phyloP scores from a whole-genome alignment of 1,284 basidiomycete genomes.

The Ganoderma lucidum region DNA sequence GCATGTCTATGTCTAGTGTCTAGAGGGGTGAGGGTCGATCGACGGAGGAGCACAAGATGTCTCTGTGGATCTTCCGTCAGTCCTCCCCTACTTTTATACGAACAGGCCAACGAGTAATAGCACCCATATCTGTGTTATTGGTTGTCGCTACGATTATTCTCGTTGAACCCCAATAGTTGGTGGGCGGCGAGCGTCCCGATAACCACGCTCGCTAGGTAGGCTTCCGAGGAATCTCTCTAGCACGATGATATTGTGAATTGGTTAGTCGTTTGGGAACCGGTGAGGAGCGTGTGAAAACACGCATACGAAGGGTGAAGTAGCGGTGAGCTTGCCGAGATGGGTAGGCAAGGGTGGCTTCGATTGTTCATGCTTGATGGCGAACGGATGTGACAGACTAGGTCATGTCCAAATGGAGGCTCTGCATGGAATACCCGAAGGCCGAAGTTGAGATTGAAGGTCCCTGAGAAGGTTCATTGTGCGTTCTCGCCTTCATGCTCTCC shows the following conservation, averaged over 20 bases:
- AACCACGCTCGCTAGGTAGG: background rate
- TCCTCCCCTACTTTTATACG: background rate
- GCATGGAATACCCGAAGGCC: background rate
- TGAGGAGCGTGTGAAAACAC: background rate
- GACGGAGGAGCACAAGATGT: background rate
- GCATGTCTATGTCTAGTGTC: background rate
- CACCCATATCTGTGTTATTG: background rate
- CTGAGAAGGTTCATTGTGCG: background rate
- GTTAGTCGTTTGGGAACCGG: background rate
- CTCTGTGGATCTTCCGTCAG: background rate
- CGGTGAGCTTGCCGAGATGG: background rate
- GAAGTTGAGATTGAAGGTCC: no score
- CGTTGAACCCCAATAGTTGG: background rate
- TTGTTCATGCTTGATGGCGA: background rate
- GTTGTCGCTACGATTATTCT: background rate
- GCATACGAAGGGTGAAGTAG: background rate
- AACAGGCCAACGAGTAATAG: background rate
- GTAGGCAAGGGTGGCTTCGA: background rate
- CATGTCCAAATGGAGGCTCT: background rate
- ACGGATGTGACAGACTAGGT: background rate
- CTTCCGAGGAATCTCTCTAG: background rate
- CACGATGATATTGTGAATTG: background rate
- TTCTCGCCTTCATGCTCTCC: background rate
- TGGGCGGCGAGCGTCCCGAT: background rate
- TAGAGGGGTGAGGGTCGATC: background rate